Base-by-base conservation (phyloP, 768 basidiomycete genomes). In the Multifurca ochricompacta region DNA sequence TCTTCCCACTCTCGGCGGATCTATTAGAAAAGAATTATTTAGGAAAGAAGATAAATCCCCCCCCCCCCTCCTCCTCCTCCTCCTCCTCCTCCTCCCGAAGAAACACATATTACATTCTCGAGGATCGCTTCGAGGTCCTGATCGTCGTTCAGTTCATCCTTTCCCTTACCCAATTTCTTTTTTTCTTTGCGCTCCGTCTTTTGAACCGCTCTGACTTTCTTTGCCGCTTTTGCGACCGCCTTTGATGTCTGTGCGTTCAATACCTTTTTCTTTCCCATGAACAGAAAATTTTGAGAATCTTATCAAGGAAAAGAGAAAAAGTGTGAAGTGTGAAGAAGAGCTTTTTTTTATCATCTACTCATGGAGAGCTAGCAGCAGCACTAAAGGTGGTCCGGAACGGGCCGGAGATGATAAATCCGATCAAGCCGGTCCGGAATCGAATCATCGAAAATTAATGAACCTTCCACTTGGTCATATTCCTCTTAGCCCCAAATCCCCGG, bases 61-160 rank as follows among this genome's bases (percentile, higher is more conserved):
- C n/a, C n/a, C n/a, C n/a, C n/a, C n/a, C n/a, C n/a, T n/a, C n/a
- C n/a, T n/a, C n/a, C n/a, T n/a, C n/a, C n/a, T n/a, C n/a, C n/a
- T n/a, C n/a, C n/a, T n/a, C n/a, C n/a, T n/a, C n/a, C n/a, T n/a
- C n/a, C n/a, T n/a, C n/a, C n/a, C n/a, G n/a, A n/a, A n/a, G n/a
- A n/a, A n/a, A n/a, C n/a, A n/a, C n/a, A n/a, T n/a, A n/a, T n/a
- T 56, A 89, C 89, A 76, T 81, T 79, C 63, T 89, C 91, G 30
- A 94, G 75, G 54, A 94, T 91, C 3, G 75, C 78, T 63, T 95
- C 89, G 5, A 95, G 74, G 73, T 94, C 87, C 59, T 89, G 78
- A 54, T 85, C 83, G 27, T 80, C 78, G 36, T 81, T 81, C 5
- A 73, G 76, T 31, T 82, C 79, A 69, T 75, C 56, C 53, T 65